Evolutionary conservation across 169 alveolate genomes (phyloP).

Genomic region (Neospora caninum): DNA sequence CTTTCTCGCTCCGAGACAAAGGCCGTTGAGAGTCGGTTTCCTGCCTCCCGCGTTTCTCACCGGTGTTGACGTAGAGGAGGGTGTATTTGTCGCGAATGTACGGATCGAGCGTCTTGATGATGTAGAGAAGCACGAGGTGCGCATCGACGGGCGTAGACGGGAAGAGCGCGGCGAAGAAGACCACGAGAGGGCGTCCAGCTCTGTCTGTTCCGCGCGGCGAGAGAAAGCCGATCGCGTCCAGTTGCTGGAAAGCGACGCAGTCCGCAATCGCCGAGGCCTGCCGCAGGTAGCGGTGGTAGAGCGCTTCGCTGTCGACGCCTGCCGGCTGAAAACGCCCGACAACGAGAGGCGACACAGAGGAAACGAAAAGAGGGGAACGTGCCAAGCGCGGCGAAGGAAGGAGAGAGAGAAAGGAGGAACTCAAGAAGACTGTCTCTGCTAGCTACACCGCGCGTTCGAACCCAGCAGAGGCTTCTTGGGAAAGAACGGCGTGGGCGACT

Average conservation of each 20-base stretch:
- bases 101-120: constrained; percentile 47
- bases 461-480: too few species aligned
- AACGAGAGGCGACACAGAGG: neutral
- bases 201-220: constrained; percentile 34
- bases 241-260: constrained; percentile 25
- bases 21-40: too few species aligned
- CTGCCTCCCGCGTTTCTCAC: neutral
- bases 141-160: constrained; percentile 44
- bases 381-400: neutral
- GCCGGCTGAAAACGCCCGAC: neutral
- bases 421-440: neutral
- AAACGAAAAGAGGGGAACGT: neutral
- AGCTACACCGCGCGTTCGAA: too few species aligned
- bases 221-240: constrained; percentile 21
- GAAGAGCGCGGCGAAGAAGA: constrained; percentile 51
- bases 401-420: neutral
- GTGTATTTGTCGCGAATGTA: constrained; percentile 50
- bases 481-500: too few species aligned
- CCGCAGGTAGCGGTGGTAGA: constrained; percentile 39
- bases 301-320: constrained; percentile 22
- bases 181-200: constrained; percentile 35
- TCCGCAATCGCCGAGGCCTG: constrained; percentile 49
- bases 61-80: constrained; percentile 52
- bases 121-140: constrained; percentile 36
- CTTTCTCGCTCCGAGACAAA: too few species aligned